Evolutionary conservation across 2,329 filamentous ascomycete genomes (phyloP).

Genomic region (Pseudocercospora eumusae): DNA sequence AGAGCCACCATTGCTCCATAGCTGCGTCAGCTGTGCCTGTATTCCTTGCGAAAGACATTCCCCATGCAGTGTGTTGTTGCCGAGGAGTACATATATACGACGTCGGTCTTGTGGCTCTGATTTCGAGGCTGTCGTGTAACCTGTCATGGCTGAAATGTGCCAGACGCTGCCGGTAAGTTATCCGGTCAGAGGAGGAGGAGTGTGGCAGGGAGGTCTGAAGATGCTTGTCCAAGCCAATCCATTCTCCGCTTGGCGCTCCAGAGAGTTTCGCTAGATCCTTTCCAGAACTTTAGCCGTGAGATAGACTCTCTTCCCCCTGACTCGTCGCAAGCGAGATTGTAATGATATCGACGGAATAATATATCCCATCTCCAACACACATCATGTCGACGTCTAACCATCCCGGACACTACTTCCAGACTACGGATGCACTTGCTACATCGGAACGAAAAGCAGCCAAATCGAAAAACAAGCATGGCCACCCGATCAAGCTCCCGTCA

Average conservation of each 20-base stretch:
- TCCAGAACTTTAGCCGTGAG: not conserved
- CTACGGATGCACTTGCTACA: constrained; percentile 61
- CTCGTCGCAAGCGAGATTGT: too few relatives aligned
- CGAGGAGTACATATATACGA: too few relatives aligned
- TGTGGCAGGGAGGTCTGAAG: not conserved
- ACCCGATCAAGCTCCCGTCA: constrained; percentile 75
- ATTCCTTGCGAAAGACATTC: not conserved
- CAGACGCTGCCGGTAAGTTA: not conserved
- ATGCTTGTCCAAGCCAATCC: not conserved
- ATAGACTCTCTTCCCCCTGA: not conserved
- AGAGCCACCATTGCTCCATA: not conserved
- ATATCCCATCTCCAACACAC: not conserved
- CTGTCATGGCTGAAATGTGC: not conserved
- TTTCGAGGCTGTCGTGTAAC: not conserved
- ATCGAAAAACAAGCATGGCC: constrained; percentile 78
- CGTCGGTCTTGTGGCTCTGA: not conserved
- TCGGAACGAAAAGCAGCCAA: constrained; percentile 67
- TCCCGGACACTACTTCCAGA: constrained; percentile 86
- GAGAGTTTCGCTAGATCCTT: not conserved
- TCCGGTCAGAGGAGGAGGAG: not conserved
- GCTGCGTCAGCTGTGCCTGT: not conserved
- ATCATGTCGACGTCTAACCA: constrained; percentile 69
- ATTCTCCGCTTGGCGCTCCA: not conserved
- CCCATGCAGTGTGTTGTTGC: not conserved
- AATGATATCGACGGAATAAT: too few relatives aligned